A percentile compares a stretch with the other conserved stretches of the same genome.
Evolutionary conservation across 2,329 filamentous ascomycete genomes (phyloP).

Genomic region (Pestalotiopsis sp.): DNA sequence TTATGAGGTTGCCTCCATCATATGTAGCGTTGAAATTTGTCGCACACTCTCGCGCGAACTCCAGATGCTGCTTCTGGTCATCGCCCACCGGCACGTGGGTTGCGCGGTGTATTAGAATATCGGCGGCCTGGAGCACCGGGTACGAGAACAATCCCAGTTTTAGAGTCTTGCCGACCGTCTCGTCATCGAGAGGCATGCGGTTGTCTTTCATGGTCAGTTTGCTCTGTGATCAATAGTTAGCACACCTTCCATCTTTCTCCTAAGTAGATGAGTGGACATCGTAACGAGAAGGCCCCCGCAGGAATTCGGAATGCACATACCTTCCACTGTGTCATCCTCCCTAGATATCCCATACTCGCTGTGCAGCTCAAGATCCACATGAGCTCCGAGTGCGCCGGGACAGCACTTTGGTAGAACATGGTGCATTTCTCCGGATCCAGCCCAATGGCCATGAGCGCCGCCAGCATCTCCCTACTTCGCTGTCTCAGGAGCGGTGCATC

Average conservation of each 20-base stretch:
- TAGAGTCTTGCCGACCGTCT: slow-evolving; percentile 56
- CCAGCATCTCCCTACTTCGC: slow-evolving; percentile 75
- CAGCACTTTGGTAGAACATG: slow-evolving; percentile 82
- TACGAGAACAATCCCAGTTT: slow-evolving; percentile 95
- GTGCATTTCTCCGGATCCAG: slow-evolving; percentile 76
- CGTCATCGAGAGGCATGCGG: slow-evolving; percentile 59
- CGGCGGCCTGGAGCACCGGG: slow-evolving; percentile 91
- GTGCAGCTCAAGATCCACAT: slow-evolving; percentile 97
- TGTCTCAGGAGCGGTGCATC: slow-evolving; percentile 61
- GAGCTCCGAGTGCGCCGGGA: slow-evolving; percentile 80
- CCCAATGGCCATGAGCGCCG: slow-evolving; percentile 81
- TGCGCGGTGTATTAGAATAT: slow-evolving; percentile 87
- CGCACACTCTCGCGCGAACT: slow-evolving; percentile 86
- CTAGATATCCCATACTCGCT: slow-evolving; percentile 90
- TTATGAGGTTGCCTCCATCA: slow-evolving; percentile 59
- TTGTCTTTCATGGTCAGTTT: slow-evolving; percentile 70
- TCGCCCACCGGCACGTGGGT: slow-evolving; percentile 97
- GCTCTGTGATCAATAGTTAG: slow-evolving; percentile 51
- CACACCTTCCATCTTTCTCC: not conserved
- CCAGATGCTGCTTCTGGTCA: slow-evolving; percentile 91
- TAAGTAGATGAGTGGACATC: not conserved
- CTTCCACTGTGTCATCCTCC: slow-evolving; percentile 99
- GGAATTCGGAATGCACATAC: slow-evolving; percentile 42
- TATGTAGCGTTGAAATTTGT: slow-evolving; percentile 84
- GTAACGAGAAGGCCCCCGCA: not conserved